These are phyloP conservation scores for Dictyophora rubrovolvata DNA, from an alignment of 768 basidiomycete species.

Conservation along the genomic window DNA sequence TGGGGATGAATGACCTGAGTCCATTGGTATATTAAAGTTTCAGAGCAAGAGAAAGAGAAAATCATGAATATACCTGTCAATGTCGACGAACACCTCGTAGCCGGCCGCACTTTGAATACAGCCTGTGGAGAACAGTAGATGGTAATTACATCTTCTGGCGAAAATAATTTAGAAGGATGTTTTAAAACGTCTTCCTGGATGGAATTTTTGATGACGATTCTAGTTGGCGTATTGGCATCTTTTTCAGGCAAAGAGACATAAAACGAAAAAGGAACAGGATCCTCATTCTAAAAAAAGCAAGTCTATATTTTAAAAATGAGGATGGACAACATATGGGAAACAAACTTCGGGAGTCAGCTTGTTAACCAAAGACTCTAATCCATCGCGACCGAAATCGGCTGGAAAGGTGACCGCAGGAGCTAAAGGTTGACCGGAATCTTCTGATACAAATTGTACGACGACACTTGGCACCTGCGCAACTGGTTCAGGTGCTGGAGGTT, in stretches of 20 bases:
- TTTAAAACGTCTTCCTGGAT: conserved; percentile 72
- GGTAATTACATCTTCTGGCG: conserved; percentile 78
- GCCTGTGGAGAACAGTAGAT: conserved; percentile 92
- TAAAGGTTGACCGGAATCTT: conserved; percentile 70
- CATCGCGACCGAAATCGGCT: conserved; percentile 75
- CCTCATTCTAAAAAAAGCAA: conserved; percentile 53
- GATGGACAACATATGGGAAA: conserved; percentile 6
- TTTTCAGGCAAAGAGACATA: conserved; percentile 63
- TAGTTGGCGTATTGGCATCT: conserved; percentile 49
- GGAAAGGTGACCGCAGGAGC: conserved; percentile 87
- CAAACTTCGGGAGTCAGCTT: conserved; percentile 67
- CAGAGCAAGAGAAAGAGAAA: background rate
- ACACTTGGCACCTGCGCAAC: conserved; percentile 46
- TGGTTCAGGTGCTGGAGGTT: conserved; percentile 22
- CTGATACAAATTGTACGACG: conserved; percentile 87
- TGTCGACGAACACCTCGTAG: conserved; percentile 89
- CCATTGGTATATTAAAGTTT: background rate
- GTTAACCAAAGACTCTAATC: conserved; percentile 82
- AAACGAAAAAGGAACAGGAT: conserved; percentile 88
- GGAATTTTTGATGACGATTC: conserved; percentile 76
- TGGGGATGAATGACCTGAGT: conserved; percentile 75
- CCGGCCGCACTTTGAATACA: conserved; percentile 87
- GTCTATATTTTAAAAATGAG: background rate
- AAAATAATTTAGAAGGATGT: conserved; percentile 61
- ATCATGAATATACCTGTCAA: conserved; percentile 51